These are phyloP conservation scores for Laburnicola sp. DNA, from an alignment of 2,329 filamentous ascomycete genomes.

Conservation along the genomic window DNA sequence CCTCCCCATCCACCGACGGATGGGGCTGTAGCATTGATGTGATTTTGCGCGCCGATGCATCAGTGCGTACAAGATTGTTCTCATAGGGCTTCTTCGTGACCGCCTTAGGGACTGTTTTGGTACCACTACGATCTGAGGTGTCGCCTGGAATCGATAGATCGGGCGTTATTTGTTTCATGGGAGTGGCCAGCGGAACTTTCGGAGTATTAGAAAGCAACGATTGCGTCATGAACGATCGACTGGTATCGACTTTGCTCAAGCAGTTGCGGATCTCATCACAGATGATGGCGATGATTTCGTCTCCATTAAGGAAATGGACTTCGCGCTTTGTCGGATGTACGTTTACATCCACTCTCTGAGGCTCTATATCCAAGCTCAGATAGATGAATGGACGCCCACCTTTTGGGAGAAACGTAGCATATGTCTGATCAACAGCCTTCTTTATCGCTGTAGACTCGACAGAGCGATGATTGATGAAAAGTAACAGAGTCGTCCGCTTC, in stretches of 20 bases:
- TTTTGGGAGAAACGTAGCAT: slow-evolving; percentile 85
- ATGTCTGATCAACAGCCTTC: slow-evolving; percentile 88
- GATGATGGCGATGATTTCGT: slow-evolving; percentile 87
- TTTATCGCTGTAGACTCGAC: slow-evolving; percentile 89
- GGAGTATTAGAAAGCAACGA: slow-evolving; percentile 64
- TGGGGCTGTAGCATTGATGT: slow-evolving; percentile 85
- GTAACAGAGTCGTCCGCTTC: slow-evolving; percentile 81
- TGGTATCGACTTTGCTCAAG: slow-evolving; percentile 86
- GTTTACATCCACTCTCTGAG: slow-evolving; percentile 91
- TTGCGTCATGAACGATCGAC: slow-evolving; percentile 91
- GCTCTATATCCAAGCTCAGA: slow-evolving; percentile 88
- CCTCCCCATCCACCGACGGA: slow-evolving; percentile 38
- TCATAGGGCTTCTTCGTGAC: slow-evolving; percentile 62
- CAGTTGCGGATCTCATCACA: slow-evolving; percentile 78
- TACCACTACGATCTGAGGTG: slow-evolving; percentile 25
- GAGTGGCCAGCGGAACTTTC: slow-evolving; percentile 45
- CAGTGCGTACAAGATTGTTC: slow-evolving; percentile 88
- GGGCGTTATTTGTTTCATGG: slow-evolving; percentile 42
- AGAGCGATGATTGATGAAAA: slow-evolving; percentile 96
- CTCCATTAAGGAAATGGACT: slow-evolving; percentile 96
- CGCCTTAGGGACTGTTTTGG: slow-evolving; percentile 38
- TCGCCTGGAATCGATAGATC: slow-evolving; percentile 26
- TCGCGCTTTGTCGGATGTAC: slow-evolving; percentile 96
- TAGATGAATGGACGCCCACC: slow-evolving; percentile 94
- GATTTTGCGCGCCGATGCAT: slow-evolving; percentile 87